phyloP scores from a whole-genome alignment of 2,329 filamentous ascomycete genomes.

The Fusarium staphyleae region DNA sequence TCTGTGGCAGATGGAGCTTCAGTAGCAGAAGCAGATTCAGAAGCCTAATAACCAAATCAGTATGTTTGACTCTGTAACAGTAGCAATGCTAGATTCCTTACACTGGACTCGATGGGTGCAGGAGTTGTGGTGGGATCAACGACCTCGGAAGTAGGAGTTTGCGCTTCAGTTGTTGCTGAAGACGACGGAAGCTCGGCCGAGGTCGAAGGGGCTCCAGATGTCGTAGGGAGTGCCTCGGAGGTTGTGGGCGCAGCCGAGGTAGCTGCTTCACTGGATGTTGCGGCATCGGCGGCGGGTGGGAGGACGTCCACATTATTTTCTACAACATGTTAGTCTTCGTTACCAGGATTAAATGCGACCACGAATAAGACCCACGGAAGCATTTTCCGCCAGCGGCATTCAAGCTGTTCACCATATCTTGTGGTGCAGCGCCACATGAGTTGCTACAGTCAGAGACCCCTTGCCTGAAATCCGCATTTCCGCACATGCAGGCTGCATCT shows the following conservation, averaged over 20 bases:
- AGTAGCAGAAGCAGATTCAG: conserved; percentile 13
- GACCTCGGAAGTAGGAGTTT: conserved; percentile 6
- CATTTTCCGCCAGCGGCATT: conserved; percentile 28
- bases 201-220: conserved; percentile 8
- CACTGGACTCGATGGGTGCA: conserved; percentile 17
- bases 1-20: conserved; percentile 24
- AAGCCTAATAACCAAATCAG: conserved; percentile 21
- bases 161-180: conserved; percentile 3
- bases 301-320: conserved; percentile 19
- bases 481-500: conserved; percentile 49
- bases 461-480: conserved; percentile 43
- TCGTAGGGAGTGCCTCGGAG: conserved; percentile 12
- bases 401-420: conserved; percentile 32
- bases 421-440: conserved; percentile 37
- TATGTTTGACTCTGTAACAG: not conserved
- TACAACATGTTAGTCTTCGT: conserved; percentile 17
- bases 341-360: not conserved
- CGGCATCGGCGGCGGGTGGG: conserved; percentile 11
- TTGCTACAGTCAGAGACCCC: conserved; percentile 53
- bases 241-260: conserved; percentile 16
- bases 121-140: conserved; percentile 6
- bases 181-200: conserved; percentile 11
- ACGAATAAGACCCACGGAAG: conserved; percentile 26
- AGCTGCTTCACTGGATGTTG: conserved; percentile 11
- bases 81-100: conserved; percentile 13